Evolutionary conservation across 2,329 filamentous ascomycete genomes (phyloP), one percentile per base, ranked within the genome.

Genomic region (Helotiales sp.): DNA sequence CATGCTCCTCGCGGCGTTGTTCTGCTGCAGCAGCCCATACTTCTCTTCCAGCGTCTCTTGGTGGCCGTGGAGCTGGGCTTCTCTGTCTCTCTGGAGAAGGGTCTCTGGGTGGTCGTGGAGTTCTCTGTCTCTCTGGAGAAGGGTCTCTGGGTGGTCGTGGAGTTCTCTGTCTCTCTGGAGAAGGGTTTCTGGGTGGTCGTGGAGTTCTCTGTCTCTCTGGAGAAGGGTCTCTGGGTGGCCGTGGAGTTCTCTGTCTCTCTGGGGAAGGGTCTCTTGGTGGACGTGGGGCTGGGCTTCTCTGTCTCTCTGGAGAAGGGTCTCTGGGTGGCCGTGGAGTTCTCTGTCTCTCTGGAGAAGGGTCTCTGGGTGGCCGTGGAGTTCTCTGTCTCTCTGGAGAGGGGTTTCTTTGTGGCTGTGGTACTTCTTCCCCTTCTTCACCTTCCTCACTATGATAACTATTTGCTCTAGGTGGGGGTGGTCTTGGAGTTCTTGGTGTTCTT

Each of bases 21-120:
- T 55, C 50, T 32, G 50, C 50, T 30, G 50, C 50, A 15, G 26
- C 50, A 30, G 50, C 50, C 50, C 50, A 24, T 55, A 55, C 50
- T 15, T 55, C 50, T 55, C 50, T 32, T 55, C 15, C n/a, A 55
- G 24, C 26, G 26, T 55, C 50, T 55, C 50, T 55, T 55, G 26
- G 50, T 32, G 50, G 17, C 50, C 22, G 50, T 8, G 24, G 50
- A 22, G 50, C 30, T 55, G 50, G 45, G 10, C 11, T 47, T 47
- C 45, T 47, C 45, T 47, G 45, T 24, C 45, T 47, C 2, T 47
- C 45, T 47, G 45, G 45, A 24, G 45, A 47, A 17, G 45, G 45
- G 20, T 47, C 40, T 43, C 40, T 43, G 10, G 8, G 40, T n/a
- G 40, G 40, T 15, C 17, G 40, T 6, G 40, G 40, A 17, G 10